Base-by-base conservation (phyloP, 768 basidiomycete genomes). In the Leccinum incarnatum region DNA sequence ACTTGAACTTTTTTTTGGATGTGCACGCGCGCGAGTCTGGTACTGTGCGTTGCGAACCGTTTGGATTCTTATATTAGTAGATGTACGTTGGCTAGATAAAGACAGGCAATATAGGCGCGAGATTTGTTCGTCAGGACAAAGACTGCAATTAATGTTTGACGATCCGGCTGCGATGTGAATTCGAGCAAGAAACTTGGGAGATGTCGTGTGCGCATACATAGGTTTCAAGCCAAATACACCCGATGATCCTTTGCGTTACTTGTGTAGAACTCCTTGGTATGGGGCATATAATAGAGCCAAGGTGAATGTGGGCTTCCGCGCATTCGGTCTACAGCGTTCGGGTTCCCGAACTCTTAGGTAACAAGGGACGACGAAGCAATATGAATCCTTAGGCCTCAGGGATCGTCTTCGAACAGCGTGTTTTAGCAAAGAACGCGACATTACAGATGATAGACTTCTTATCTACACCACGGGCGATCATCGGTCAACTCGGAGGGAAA, bases 401-500 rank as follows among this genome's bases (percentile, higher is more conserved):
- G 10, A 36, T 36, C 34, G 36, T 36, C 14, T 15, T 36, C 14
- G 15, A 15, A 36, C 36, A 0, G 36, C 36, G 6, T 36, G 36
- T 15, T 36, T 1, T 36, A 36, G 5, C 34, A 36, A 36, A 36
- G 34, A 36, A 36, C 6, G 14, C 34, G 3, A 36, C 34, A 15
- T 15, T 55, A 63, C 42, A 60, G 14, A 61, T 11, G 27, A 50
- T 29, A 57, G 36, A 55, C 45, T 40, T 57, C 49, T 49, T 48
- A 59, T 54, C 54, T 54, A 63, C 62, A 52, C 47, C 34, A 50
- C 36, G 48, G 55, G 42, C 47, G 47, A 48, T 32, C 50, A 58
- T 56, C 53, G 34, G 34, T 65, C 50, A 62, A 62, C 54, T 50
- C n/a, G 49, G 56, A 52, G 51, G 30, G 15, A n/a, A 32, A 17